phyloP scores from a whole-genome alignment of 2,329 filamentous ascomycete genomes.

The Tolypocladium album region DNA sequence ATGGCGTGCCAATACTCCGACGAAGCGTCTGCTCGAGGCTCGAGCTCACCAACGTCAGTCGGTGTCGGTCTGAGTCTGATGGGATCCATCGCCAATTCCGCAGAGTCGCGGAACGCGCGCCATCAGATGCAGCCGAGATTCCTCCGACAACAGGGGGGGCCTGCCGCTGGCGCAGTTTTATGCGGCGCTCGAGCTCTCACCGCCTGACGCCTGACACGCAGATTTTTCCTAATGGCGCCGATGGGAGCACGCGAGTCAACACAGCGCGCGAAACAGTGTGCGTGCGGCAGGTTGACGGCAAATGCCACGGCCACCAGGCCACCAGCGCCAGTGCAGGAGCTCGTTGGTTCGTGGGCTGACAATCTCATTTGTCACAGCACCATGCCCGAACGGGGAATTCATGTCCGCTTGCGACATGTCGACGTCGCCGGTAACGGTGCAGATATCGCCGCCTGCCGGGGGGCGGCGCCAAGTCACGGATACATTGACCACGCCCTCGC shows the following conservation, averaged over 20 bases:
- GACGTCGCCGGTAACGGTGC: slow-evolving; percentile 1
- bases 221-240: neutral
- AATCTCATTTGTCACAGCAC: slow-evolving; percentile 2
- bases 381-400: slow-evolving; percentile 10
- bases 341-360: neutral
- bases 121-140: neutral
- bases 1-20: neutral
- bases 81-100: neutral
- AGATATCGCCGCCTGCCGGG: neutral
- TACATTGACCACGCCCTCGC: neutral
- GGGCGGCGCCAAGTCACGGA: neutral
- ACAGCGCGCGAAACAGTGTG: neutral
- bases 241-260: neutral
- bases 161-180: neutral
- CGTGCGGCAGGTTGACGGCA: neutral
- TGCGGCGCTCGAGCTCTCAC: neutral
- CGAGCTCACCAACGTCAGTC: neutral
- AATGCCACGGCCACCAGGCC: neutral
- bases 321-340: neutral
- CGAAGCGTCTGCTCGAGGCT: neutral
- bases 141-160: neutral
- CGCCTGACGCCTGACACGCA: neutral
- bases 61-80: neutral
- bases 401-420: slow-evolving; percentile 8
- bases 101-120: neutral